A percentile compares a stretch with the other conserved stretches of the same genome.
Evolutionary conservation across 148 eudicot genomes (phyloP).

Genomic region (Tetragonia tetragonoides): DNA sequence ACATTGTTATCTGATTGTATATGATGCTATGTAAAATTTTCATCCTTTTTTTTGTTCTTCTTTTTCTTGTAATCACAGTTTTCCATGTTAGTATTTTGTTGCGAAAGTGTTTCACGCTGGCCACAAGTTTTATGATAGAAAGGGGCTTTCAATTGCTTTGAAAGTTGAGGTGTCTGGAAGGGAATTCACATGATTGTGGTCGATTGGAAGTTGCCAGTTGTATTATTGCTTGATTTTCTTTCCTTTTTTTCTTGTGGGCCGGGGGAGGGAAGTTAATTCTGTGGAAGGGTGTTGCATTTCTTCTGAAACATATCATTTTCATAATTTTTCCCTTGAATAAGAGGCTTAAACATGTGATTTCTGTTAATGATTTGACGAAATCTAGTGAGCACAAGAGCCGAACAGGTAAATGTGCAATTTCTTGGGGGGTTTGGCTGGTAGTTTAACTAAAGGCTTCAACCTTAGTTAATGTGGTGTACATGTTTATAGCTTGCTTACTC

Average conservation of each 20-base stretch:
- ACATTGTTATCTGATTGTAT: not conserved
- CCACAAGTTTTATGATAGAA: not conserved
- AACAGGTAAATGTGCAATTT: not conserved
- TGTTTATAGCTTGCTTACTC: not conserved
- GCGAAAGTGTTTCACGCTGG: not conserved
- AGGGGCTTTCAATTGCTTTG: not conserved
- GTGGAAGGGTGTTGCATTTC: not conserved
- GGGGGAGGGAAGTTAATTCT: too few relatives aligned
- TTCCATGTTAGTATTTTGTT: not conserved
- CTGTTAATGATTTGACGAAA: not conserved
- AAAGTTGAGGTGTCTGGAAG: too few relatives aligned
- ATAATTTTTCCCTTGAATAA: too few relatives aligned
- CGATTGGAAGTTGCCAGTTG: not conserved
- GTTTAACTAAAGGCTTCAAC: not conserved
- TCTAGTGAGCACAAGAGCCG: not conserved
- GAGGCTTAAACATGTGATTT: not conserved
- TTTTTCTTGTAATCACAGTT: not conserved
- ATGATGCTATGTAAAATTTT: not conserved
- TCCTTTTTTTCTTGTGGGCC: too few relatives aligned
- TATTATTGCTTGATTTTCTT: not conserved
- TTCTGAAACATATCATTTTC: too few relatives aligned
- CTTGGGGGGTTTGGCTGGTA: not conserved
- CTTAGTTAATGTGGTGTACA: not conserved
- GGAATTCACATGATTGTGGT: too few relatives aligned
- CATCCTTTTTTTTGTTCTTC: not conserved